A percentile compares a stretch with the other conserved stretches of the same genome.
Conservation (phyloP, 805 yeast genomes). For the Tetrapisispora pingtungensis region DNA sequence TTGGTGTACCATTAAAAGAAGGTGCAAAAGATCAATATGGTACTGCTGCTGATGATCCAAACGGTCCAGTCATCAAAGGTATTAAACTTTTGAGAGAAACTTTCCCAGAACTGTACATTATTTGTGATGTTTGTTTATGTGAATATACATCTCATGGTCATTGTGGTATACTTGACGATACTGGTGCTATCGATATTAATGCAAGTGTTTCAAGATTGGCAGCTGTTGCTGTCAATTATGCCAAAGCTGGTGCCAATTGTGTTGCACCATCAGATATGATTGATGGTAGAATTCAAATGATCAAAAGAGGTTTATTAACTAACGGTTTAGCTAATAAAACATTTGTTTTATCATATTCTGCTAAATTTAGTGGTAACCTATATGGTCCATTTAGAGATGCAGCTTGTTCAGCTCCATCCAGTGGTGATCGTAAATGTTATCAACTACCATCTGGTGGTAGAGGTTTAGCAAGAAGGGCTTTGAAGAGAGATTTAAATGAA, state of each 20-base stretch:
- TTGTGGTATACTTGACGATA: conserved; percentile 84
- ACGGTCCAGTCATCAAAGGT: conserved; percentile 86
- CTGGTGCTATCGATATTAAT: conserved; percentile 73
- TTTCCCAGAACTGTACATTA: conserved; percentile 77
- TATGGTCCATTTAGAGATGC: conserved; percentile 98
- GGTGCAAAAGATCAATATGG: conserved; percentile 75
- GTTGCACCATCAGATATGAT: conserved; percentile 98
- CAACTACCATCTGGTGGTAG: conserved; percentile 90
- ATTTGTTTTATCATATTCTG: conserved; percentile 86
- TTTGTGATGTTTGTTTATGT: conserved; percentile 94
- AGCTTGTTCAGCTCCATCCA: conserved; percentile 81
- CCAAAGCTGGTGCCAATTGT: conserved; percentile 88
- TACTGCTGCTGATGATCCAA: conserved; percentile 88
- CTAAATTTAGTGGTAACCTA: conserved; percentile 81
- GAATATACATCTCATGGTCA: conserved; percentile 98
- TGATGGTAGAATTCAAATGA: conserved; percentile 86
- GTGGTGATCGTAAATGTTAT: conserved; percentile 86
- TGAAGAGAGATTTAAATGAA: conserved; percentile 74
- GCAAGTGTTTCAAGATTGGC: conserved; percentile 73
- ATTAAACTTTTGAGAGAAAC: conserved; percentile 50
- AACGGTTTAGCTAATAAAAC: conserved; percentile 79
- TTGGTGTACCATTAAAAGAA: conserved; percentile 78
- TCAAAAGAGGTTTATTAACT: conserved; percentile 72
- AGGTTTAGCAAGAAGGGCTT: conserved; percentile 89
- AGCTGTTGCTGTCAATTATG: conserved; percentile 90